These are phyloP conservation scores for Ustulina deusta DNA, from an alignment of 2,329 filamentous ascomycete genomes.

Conservation along the genomic window DNA sequence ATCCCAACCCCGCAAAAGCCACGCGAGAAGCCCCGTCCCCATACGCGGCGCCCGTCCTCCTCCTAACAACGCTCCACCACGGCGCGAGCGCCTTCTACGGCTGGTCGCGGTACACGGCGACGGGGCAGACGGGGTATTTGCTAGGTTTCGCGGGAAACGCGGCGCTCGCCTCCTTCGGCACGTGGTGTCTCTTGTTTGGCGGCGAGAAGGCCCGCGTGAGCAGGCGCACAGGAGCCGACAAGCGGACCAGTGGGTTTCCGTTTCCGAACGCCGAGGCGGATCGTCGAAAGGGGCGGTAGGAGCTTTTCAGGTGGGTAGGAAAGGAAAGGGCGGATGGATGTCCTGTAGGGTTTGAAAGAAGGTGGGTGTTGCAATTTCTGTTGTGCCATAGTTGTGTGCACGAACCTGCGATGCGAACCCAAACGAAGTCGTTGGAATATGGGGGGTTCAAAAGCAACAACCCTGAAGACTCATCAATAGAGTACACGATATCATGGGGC, in stretches of 20 bases:
- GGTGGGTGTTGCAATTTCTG: not conserved
- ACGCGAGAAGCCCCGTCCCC: constrained; percentile 61
- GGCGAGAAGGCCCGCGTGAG: constrained; percentile 53
- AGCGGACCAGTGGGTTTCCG: constrained; percentile 57
- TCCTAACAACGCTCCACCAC: constrained; percentile 76
- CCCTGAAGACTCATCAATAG: too few relatives aligned
- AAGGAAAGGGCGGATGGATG: not conserved
- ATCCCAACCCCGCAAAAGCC: not conserved
- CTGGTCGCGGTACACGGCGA: constrained; percentile 74
- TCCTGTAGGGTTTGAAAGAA: not conserved
- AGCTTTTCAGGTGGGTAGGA: not conserved
- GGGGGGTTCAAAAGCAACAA: too few relatives aligned
- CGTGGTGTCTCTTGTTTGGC: constrained; percentile 68
- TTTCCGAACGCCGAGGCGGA: constrained; percentile 54
- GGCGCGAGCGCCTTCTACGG: constrained; percentile 71
- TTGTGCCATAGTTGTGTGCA: not conserved
- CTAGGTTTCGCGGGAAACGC: constrained; percentile 70
- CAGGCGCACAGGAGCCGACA: constrained; percentile 56
- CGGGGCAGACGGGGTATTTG: constrained; percentile 68
- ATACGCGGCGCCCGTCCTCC: constrained; percentile 73
- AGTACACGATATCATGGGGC: not conserved
- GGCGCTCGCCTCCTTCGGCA: constrained; percentile 69
- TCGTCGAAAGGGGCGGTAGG: constrained; percentile 46
- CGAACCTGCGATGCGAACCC: not conserved
- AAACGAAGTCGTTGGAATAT: too few relatives aligned